Evolutionary conservation across 257 asterid genomes (phyloP).

Genomic region (Solanum pinnatisectum): DNA sequence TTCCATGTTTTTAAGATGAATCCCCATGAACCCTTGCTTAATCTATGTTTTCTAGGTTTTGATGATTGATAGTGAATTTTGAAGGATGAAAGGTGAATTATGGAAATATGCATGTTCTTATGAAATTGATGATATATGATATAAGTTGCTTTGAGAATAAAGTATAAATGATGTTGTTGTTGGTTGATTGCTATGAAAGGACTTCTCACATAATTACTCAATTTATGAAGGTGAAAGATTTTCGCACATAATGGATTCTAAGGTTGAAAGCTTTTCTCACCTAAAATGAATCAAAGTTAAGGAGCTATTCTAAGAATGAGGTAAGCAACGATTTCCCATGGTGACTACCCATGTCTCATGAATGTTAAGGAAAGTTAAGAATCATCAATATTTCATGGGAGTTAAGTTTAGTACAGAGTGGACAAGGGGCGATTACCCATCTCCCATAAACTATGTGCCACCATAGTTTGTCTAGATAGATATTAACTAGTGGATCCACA

Average conservation of each 20-base stretch:
- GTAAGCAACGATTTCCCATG: neutral
- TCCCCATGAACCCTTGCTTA: neutral
- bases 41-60: neutral
- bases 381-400: neutral
- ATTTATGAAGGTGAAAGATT: neutral
- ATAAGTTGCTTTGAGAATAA: neutral
- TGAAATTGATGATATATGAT: neutral
- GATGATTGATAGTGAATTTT: neutral
- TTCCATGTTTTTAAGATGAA: neutral
- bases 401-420: neutral
- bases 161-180: neutral
- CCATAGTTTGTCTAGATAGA: neutral
- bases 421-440: neutral
- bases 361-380: neutral
- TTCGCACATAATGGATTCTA: neutral
- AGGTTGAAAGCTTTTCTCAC: neutral
- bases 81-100: neutral
- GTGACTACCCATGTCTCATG: neutral
- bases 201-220: neutral
- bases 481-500: neutral
- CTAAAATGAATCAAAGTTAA: neutral
- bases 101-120: neutral
- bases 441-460: neutral
- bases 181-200: neutral
- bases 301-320: neutral